phyloP scores from a whole-genome alignment of 345 rosid species.

The Iberis pinnata region DNA sequence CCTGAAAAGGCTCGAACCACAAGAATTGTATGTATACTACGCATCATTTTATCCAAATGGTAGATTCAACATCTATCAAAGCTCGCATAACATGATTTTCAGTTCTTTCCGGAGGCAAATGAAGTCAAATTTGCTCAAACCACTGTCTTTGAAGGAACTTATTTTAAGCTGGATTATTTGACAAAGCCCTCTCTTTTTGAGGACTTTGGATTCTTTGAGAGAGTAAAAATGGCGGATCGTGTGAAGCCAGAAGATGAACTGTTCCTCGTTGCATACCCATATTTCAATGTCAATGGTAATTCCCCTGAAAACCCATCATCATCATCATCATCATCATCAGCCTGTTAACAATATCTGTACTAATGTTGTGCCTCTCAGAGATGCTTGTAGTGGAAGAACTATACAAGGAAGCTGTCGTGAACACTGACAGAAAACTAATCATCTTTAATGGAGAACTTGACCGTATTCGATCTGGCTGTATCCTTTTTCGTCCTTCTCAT shows the following conservation, averaged over 20 bases:
- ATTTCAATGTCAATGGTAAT: constrained; percentile 84
- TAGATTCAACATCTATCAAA: background rate
- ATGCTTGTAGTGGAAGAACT: constrained; percentile 99
- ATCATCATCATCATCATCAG: background rate
- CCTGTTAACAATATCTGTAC: constrained; percentile 4
- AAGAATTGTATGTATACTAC: constrained; percentile 50
- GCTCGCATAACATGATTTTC: constrained; percentile 21
- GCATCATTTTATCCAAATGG: background rate
- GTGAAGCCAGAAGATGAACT: constrained; percentile 76
- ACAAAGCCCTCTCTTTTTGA: constrained; percentile 85
- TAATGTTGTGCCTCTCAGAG: constrained; percentile 41
- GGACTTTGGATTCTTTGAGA: constrained; percentile 78
- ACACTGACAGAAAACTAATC: constrained; percentile 56
- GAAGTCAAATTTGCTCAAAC: constrained; percentile 74
- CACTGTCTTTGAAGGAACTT: constrained; percentile 68
- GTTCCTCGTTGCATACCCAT: constrained; percentile 81
- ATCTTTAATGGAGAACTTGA: constrained; percentile 92
- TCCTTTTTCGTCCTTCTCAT: constrained; percentile 40
- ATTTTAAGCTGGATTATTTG: constrained; percentile 73
- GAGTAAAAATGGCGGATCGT: constrained; percentile 74
- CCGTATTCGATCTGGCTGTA: constrained; percentile 94
- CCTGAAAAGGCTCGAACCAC: constrained; percentile 60
- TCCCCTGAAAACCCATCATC: constrained; percentile 5
- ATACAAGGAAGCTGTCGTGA: constrained; percentile 68
- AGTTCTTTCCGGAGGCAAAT: constrained; percentile 94